Conservation (phyloP, 2,329 filamentous ascomycete species). For the Fonsecaea multimorphosa region DNA sequence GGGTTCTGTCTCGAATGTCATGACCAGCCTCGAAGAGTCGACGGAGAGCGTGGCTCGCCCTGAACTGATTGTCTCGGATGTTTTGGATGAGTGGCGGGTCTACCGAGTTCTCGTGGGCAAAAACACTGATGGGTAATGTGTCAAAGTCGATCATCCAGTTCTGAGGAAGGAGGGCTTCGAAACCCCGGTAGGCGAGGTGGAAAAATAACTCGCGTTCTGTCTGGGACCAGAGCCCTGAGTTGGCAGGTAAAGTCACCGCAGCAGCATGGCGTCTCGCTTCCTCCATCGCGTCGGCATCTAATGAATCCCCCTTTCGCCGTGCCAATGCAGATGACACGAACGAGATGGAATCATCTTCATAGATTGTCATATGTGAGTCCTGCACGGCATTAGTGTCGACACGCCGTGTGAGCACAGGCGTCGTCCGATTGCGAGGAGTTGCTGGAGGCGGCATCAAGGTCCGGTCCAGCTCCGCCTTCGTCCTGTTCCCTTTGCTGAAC, state of each 20-base stretch:
- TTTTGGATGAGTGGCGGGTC: slow-evolving; percentile 55
- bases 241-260: slow-evolving; percentile 48
- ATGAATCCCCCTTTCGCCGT: slow-evolving; percentile 20
- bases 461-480: slow-evolving; percentile 24
- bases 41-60: slow-evolving; percentile 59
- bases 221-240: slow-evolving; percentile 55
- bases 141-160: slow-evolving; percentile 61
- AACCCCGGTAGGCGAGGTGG: slow-evolving; percentile 61
- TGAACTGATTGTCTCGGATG: slow-evolving; percentile 51
- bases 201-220: slow-evolving; percentile 61
- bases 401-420: neutral
- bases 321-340: slow-evolving; percentile 24
- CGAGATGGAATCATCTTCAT: slow-evolving; percentile 31
- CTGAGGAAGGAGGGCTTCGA: slow-evolving; percentile 60
- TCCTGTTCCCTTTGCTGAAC: neutral
- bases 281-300: slow-evolving; percentile 36
- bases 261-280: slow-evolving; percentile 45
- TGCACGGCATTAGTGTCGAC: neutral
- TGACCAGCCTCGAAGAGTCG: slow-evolving; percentile 59
- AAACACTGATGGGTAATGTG: slow-evolving; percentile 60
- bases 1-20: slow-evolving; percentile 57
- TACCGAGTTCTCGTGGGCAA: slow-evolving; percentile 48
- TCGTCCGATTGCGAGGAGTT: slow-evolving; percentile 15
- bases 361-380: neutral
- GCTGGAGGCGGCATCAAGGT: slow-evolving; percentile 37